phyloP scores from a whole-genome alignment of 768 basidiomycete genomes.

The Rhodotorula paludigena region DNA sequence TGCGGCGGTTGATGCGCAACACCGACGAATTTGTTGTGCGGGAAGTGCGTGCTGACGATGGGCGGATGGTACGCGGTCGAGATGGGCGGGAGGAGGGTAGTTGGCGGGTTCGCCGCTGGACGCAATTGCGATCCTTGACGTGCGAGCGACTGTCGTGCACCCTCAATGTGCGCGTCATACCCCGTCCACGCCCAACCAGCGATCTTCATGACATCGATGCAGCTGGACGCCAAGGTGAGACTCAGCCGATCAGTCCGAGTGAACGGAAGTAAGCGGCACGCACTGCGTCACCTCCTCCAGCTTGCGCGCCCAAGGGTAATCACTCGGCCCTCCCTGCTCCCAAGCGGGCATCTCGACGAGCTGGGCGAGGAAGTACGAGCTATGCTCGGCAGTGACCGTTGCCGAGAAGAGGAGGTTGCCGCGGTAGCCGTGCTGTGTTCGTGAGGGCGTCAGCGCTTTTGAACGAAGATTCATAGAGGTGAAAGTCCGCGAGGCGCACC shows the following conservation, averaged over 20 bases:
- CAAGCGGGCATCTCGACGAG: slow-evolving; percentile 18
- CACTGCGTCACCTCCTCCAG: slow-evolving; percentile 11
- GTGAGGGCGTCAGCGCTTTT: not conserved
- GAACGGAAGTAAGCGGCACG: too few species aligned
- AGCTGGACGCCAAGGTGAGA: not conserved
- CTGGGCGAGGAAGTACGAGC: not conserved
- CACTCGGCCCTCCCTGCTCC: slow-evolving; percentile 19
- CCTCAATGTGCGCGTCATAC: not conserved
- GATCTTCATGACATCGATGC: slow-evolving; percentile 1
- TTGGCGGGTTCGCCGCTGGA: not conserved
- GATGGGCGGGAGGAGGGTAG: not conserved
- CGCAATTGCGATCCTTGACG: not conserved
- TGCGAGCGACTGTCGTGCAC: not conserved
- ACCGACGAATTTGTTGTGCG: not conserved
- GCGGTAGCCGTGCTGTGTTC: slow-evolving; percentile 8
- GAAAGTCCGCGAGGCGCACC: not conserved
- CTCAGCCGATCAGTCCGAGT: too few species aligned
- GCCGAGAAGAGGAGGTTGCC: slow-evolving; percentile 6
- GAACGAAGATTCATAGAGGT: too few species aligned
- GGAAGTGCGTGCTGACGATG: not conserved
- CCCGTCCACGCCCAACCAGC: not conserved
- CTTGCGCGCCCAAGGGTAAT: slow-evolving; percentile 16
- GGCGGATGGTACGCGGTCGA: not conserved
- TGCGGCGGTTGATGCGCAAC: not conserved
- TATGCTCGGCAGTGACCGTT: slow-evolving; percentile 18